A percentile compares a stretch with the other conserved stretches of the same genome.
phyloP scores from a whole-genome alignment of 192 early-diverging fungal species.

The Oehlia diaphana region DNA sequence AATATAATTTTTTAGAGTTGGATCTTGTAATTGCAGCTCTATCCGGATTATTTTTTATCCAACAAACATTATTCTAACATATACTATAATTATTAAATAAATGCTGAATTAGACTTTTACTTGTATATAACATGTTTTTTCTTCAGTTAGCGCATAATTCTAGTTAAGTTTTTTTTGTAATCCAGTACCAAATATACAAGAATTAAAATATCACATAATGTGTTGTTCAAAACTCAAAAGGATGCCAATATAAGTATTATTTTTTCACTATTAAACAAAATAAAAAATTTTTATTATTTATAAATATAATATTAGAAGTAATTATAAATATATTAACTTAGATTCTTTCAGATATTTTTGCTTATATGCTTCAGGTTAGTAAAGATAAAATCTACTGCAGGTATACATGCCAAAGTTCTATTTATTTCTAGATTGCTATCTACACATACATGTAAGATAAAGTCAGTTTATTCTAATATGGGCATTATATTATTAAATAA shows the following conservation, averaged over 20 bases:
- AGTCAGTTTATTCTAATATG: background rate
- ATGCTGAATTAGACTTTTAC: background rate
- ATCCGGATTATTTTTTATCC: background rate
- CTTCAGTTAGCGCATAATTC: background rate
- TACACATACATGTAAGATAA: background rate
- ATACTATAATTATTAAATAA: background rate
- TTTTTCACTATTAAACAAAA: no score
- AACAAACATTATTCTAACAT: background rate
- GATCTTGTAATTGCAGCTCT: no score
- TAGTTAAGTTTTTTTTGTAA: background rate
- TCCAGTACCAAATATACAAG: background rate
- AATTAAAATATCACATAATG: background rate
- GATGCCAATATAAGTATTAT: background rate
- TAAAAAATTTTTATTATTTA: no score
- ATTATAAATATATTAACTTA: background rate
- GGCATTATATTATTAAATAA: background rate
- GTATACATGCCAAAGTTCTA: background rate
- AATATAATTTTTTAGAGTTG: no score
- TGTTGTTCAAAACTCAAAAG: slow-evolving; percentile 11
- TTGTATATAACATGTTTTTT: background rate
- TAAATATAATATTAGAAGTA: no score
- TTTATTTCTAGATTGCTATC: background rate
- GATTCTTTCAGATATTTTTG: background rate
- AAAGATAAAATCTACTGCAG: background rate
- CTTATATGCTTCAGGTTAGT: background rate